phyloP scores from a whole-genome alignment of 345 rosid species.

The Balakata baccata region DNA sequence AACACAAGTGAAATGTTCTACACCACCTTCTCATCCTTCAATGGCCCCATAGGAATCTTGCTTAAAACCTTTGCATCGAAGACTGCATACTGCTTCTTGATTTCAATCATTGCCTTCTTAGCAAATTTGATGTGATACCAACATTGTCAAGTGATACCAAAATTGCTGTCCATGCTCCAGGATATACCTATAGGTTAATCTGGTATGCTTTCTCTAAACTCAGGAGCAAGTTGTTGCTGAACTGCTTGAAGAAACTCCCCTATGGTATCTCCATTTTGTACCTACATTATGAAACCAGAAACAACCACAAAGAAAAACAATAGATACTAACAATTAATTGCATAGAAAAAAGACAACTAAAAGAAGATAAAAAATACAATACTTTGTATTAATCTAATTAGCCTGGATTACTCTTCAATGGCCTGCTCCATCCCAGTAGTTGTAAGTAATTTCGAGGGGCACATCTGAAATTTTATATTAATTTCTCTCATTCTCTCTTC shows the following conservation, averaged over 20 bases:
- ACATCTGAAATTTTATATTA: too few relatives aligned
- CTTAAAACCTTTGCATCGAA: slow-evolving; percentile 79
- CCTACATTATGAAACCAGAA: slow-evolving; percentile 36
- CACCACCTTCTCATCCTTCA: slow-evolving; percentile 64
- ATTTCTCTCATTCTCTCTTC: too few relatives aligned
- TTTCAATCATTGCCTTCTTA: slow-evolving; percentile 63
- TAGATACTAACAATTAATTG: not conserved
- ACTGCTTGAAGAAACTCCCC: slow-evolving; percentile 90
- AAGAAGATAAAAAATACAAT: slow-evolving; percentile 14
- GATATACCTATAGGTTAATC: too few relatives aligned
- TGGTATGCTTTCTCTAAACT: slow-evolving; percentile 94
- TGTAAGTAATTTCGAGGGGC: slow-evolving; percentile 92
- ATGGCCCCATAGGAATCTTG: slow-evolving; percentile 75
- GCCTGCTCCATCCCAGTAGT: slow-evolving; percentile 99
- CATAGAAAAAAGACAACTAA: not conserved
- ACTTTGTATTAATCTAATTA: slow-evolving; percentile 28
- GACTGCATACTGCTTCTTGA: slow-evolving; percentile 75
- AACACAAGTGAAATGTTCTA: slow-evolving; percentile 31
- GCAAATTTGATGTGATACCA: too few relatives aligned
- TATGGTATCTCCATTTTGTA: slow-evolving; percentile 79
- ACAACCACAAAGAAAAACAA: not conserved
- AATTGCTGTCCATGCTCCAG: too few relatives aligned
- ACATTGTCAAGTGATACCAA: too few relatives aligned
- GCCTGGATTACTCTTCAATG: slow-evolving; percentile 92
- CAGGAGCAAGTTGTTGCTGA: slow-evolving; percentile 98